These are phyloP conservation scores for Sporothrix pseudoabietina DNA, from an alignment of 2,329 filamentous ascomycete species.

Conservation along the genomic window DNA sequence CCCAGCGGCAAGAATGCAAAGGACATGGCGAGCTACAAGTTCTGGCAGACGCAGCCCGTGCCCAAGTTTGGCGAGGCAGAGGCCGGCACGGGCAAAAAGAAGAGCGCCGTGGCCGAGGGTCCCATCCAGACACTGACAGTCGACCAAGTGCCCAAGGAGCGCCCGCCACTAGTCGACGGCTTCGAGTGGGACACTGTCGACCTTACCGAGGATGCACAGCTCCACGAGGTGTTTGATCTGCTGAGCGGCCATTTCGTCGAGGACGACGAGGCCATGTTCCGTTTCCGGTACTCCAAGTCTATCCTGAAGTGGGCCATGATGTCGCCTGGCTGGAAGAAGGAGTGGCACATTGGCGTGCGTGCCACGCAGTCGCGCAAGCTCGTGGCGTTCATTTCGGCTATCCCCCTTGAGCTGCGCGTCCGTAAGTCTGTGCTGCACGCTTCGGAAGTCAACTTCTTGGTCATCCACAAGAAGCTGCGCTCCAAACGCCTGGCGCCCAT, in stretches of 20 bases:
- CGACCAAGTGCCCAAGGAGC: conserved; percentile 76
- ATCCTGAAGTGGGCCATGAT: conserved; percentile 95
- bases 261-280: conserved; percentile 94
- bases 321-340: conserved; percentile 87
- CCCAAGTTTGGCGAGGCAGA: conserved; percentile 69
- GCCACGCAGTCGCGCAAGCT: conserved; percentile 81
- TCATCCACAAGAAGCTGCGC: conserved; percentile 96
- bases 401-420: conserved; percentile 81
- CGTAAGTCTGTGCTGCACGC: conserved; percentile 73
- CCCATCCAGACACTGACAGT: conserved; percentile 79
- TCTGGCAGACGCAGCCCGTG: conserved; percentile 97
- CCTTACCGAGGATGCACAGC: conserved; percentile 72
- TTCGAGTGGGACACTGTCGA: conserved; percentile 97
- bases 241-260: conserved; percentile 95
- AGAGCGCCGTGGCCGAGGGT: conserved; percentile 62
- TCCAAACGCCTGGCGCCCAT: conserved; percentile 90
- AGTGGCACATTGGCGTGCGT: conserved; percentile 94
- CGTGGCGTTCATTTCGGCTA: conserved; percentile 93
- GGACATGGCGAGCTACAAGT: conserved; percentile 97
- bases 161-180: conserved; percentile 72
- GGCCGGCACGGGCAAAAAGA: conserved; percentile 46
- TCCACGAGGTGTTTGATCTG: conserved; percentile 89
- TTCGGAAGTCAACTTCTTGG: conserved; percentile 97
- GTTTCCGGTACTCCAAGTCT: conserved; percentile 89
- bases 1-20: conserved; percentile 85